Evolutionary conservation across 805 yeast genomes (phyloP), one percentile per base, ranked within the genome.

Genomic region (Kluyveromyces nonfermentans): DNA sequence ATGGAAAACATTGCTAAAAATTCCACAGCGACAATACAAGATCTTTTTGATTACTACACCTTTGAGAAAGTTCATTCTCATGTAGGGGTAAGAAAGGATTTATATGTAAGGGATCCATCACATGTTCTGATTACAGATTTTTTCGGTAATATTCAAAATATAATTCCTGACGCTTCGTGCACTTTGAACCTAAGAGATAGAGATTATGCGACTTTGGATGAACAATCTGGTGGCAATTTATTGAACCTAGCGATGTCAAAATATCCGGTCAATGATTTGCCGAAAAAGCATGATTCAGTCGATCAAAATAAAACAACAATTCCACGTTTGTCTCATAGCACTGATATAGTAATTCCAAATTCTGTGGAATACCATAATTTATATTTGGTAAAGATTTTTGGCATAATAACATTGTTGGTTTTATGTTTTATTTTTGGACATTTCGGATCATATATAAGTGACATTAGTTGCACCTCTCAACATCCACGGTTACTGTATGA

Each of bases 41-140:
- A 90, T 56, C 68, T 93, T 50, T 85, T 93, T 55, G 89, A 78
- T 45, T 82, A 82, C 17, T 90, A 88, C 61, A 82, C 90, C 7
- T 82, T 79, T 53, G 95, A 78, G 46, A 80, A 83, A 50, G 84
- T 93, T 25, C 96, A 87, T 59, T 87, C 96, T 1, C 81, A 85
- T 54, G 90, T 95, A 1, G 99, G 99, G n/a, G 80, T 93, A 33
- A 73, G 95, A 50, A 77, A 87, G 0, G 96, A 89, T 59, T 65
- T 85, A 46, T 86, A 78, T 63, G 62, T 73, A 36, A 73, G 94
- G 54, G 76, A 83, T 49, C 60, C 58, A 18, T 54, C 56, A 20
- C 77, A 83, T 35, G 95, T 88, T 4, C 66, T 78, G 43, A 74
- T 93, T 50, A 89, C 97, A 0, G 97, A 93, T 59, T 93, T 93